A percentile compares a stretch with the other conserved stretches of the same genome.
phyloP scores from a whole-genome alignment of 1,284 basidiomycete species.

The Moniliella sp. region DNA sequence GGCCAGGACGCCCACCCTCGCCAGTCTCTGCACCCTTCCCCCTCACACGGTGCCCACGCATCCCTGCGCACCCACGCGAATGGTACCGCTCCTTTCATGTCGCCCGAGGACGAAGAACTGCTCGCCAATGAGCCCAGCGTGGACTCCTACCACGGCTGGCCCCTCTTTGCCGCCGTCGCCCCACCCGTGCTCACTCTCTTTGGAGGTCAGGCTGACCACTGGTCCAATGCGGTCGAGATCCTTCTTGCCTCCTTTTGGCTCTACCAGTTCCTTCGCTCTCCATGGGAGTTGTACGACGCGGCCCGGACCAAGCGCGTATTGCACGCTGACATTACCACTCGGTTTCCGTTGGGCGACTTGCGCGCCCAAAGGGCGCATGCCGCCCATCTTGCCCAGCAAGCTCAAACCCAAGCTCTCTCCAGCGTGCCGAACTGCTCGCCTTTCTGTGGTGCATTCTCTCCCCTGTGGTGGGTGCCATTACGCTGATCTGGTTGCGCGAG shows the following conservation, averaged over 20 bases:
- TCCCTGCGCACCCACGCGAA: no score
- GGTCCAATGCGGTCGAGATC: conserved; percentile 34
- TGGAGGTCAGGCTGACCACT: conserved; percentile 32
- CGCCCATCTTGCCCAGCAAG: conserved; percentile 12
- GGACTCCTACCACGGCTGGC: conserved; percentile 16
- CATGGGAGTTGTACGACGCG: conserved; percentile 30
- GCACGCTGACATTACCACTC: conserved; percentile 3
- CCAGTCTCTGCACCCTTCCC: no score
- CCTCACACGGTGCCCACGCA: no score
- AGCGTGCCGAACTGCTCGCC: conserved; percentile 25
- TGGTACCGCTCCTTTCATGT: no score
- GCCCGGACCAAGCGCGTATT: conserved; percentile 16
- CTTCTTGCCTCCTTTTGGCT: conserved; percentile 33
- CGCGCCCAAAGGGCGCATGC: no score
- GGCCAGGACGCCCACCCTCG: no score
- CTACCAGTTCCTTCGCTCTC: conserved; percentile 19
- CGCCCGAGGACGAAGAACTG: no score
- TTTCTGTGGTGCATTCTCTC: conserved; percentile 24
- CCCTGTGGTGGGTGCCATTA: conserved; percentile 26
- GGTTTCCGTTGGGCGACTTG: no score
- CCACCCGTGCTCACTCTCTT: conserved; percentile 18
- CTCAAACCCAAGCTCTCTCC: conserved; percentile 9
- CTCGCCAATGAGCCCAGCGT: neutral
- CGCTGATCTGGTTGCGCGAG: conserved; percentile 27
- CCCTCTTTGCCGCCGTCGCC: conserved; percentile 15